A percentile compares a stretch with the other conserved stretches of the same genome.
Evolutionary conservation across 108 stramenopile species (phyloP).

Genomic region (Seminavis robusta): DNA sequence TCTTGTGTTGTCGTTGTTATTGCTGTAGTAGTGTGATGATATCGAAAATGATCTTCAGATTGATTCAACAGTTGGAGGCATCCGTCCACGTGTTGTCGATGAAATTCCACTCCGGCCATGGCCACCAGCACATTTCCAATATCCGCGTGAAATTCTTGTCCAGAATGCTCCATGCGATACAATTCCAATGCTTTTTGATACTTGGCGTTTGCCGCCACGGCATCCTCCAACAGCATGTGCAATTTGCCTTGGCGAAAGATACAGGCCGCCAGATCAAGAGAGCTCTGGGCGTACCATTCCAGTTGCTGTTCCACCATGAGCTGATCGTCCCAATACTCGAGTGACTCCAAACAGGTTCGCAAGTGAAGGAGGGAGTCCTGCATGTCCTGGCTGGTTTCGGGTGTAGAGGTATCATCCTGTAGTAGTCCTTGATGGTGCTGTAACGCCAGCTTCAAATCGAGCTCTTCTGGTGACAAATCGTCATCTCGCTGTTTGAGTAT

Average conservation of each 20-base stretch:
- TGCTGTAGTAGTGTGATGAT: too few relatives aligned
- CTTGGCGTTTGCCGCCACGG: slow-evolving; percentile 10
- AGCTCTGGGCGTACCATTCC: not conserved
- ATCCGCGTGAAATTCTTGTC: slow-evolving; percentile 11
- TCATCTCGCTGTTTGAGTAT: too few relatives aligned
- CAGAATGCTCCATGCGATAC: not conserved
- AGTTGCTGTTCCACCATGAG: slow-evolving; percentile 18
- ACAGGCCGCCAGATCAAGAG: slow-evolving; percentile 19
- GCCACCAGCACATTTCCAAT: slow-evolving; percentile 34
- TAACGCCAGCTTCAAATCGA: too few relatives aligned
- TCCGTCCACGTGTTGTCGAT: slow-evolving; percentile 16
- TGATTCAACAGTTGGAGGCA: slow-evolving; percentile 24
- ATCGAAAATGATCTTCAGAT: slow-evolving; percentile 29
- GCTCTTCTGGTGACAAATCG: too few relatives aligned
- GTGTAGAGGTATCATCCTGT: too few relatives aligned
- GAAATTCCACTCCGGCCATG: slow-evolving; percentile 39
- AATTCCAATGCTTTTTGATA: slow-evolving; percentile 39
- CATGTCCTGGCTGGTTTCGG: too few relatives aligned
- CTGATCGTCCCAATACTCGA: slow-evolving; percentile 45
- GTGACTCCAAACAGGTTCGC: too few relatives aligned
- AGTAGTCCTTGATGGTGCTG: too few relatives aligned
- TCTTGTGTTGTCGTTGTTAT: too few relatives aligned
- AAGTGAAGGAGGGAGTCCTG: too few relatives aligned
- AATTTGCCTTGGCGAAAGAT: slow-evolving; percentile 39
- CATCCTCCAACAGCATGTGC: slow-evolving; percentile 22